Percentiles rank a stretch among this genome's conserved stretches.
These are phyloP conservation scores for Phlebiopsis flavidoalba DNA, from an alignment of 768 basidiomycete species.

Conservation along the genomic window DNA sequence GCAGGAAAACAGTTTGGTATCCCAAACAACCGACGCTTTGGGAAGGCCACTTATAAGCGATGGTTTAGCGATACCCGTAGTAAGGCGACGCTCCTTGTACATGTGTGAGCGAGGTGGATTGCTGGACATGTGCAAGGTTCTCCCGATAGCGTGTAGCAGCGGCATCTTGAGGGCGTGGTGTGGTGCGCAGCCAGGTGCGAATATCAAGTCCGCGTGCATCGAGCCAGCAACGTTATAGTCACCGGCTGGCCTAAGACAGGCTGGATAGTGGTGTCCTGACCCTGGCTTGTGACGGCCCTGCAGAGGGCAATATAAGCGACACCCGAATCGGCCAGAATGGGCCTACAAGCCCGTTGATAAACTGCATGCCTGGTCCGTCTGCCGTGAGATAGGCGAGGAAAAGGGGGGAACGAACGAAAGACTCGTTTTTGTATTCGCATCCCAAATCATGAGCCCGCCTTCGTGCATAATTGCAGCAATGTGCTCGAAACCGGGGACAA, in stretches of 20 bases:
- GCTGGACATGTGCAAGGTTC: neutral
- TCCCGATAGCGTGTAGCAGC: neutral
- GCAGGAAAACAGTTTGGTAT: slow-evolving; percentile 27
- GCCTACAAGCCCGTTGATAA: slow-evolving; percentile 30
- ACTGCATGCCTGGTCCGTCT: slow-evolving; percentile 11
- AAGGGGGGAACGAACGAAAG: too few species aligned
- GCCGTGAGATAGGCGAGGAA: too few species aligned
- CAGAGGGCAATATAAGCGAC: slow-evolving; percentile 28
- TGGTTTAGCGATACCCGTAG: slow-evolving; percentile 31
- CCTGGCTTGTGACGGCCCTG: slow-evolving; percentile 24
- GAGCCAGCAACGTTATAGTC: slow-evolving; percentile 21
- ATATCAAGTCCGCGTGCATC: slow-evolving; percentile 28
- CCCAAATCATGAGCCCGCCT: neutral
- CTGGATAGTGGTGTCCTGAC: slow-evolving; percentile 29
- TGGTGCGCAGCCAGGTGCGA: neutral
- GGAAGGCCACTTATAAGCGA: slow-evolving; percentile 29
- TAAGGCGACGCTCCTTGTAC: slow-evolving; percentile 22
- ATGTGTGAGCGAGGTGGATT: slow-evolving; percentile 9
- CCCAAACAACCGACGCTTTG: slow-evolving; percentile 11
- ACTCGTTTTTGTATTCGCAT: neutral
- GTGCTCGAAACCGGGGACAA: slow-evolving; percentile 26
- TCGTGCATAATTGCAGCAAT: slow-evolving; percentile 17
- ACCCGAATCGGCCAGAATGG: slow-evolving; percentile 31
- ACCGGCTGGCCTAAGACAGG: slow-evolving; percentile 20
- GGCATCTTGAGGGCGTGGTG: too few species aligned